phyloP scores from a whole-genome alignment of 306 rosid genomes.

The Gastrolobium bilobum region DNA sequence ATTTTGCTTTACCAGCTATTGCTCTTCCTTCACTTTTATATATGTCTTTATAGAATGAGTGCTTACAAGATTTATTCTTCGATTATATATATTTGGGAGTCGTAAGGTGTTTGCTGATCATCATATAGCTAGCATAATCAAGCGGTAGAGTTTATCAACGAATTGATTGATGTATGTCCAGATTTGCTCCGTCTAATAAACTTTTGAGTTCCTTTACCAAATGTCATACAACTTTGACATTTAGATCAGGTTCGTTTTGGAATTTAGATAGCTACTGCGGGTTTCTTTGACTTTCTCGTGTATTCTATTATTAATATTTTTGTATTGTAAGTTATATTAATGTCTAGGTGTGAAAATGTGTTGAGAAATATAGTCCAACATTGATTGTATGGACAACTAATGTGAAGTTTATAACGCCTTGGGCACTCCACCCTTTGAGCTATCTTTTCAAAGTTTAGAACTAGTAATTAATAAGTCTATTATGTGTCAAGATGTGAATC shows the following conservation, averaged over 20 bases:
- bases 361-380: too few species aligned
- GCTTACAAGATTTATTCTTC: neutral
- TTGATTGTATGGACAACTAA: too few species aligned
- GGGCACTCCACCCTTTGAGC: too few species aligned
- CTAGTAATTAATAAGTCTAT: too few species aligned
- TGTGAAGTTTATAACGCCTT: too few species aligned
- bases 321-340: too few species aligned
- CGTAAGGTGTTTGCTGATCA: neutral
- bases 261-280: neutral
- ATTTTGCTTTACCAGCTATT: conserved; percentile 4
- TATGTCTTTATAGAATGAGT: conserved; percentile 1
- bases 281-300: neutral
- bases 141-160: neutral
- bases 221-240: neutral
- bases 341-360: too few species aligned
- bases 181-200: neutral
- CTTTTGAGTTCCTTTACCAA: conserved; percentile 3
- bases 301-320: neutral
- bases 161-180: conserved; percentile 20
- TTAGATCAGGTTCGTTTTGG: neutral
- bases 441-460: too few species aligned
- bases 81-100: neutral
- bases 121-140: neutral
- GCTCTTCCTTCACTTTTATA: conserved; percentile 21
- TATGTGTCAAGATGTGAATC: too few species aligned